Evolutionary conservation across 345 rosid genomes (phyloP), one percentile per base, ranked within the genome.

Genomic region (Eutrema yunnanense): DNA sequence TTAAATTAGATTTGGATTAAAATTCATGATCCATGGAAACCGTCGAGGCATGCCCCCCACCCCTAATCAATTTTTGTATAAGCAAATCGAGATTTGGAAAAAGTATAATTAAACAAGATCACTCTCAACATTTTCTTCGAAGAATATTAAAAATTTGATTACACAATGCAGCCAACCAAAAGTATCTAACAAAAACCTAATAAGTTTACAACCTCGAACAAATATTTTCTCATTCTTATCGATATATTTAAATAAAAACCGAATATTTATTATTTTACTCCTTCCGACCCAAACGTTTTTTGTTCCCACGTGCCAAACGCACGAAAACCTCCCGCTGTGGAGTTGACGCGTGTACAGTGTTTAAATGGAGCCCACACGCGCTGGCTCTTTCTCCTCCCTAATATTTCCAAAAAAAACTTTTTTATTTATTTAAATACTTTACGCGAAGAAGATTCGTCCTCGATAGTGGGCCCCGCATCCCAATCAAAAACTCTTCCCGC

Each of bases 271-370:
- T 22, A 22, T 22, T 22, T 46, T 69, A 27, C 40, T 49, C 22
- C 41, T 44, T 44, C 26, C 40, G 63, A 22, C 65, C 79, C 64
- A 75, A 36, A 52, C 54, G 53, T n/a, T 52, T 32, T 19, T 59
- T 37, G 50, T 52, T 69, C 74, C 57, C 64, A 71, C 80, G 80
- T 57, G 75, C 79, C 75, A 63, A 76, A 68, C 71, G 54, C 48
- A 71, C 56, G 70, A 56, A 63, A 56, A 14, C 44, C 40, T 19
- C 9, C 22, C 22, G 22, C 73, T 77, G 72, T 77, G 43, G 41
- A 70, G 76, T 76, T 76, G 80, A 76, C 80, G 76, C 76, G 80
- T 77, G 76, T 71, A 76, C 72, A 76, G 76, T 76, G 34, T 16
- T 36, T 16, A 48, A 29, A 36, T 27, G 56, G 60, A 34, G 54